Evolutionary conservation across 139 green algal genomes (phyloP), one percentile per base, ranked within the genome.

Genomic region (Micromonas commoda): DNA sequence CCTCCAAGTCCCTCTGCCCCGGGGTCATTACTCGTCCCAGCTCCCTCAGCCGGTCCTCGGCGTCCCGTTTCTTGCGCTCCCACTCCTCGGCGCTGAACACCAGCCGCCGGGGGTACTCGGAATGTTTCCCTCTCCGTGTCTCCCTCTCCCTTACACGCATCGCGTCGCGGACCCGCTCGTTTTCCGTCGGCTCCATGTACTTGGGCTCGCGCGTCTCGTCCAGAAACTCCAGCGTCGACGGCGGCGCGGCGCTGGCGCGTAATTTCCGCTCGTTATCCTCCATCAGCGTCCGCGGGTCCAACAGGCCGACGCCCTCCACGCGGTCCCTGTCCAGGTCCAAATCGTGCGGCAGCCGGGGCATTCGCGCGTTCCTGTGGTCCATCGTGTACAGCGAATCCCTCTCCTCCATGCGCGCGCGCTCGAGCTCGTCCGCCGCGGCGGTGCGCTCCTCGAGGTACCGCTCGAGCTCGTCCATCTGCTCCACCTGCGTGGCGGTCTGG

Each of bases 141-240:
- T 9, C 9, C 45, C 45, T 9, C 45, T 57, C 45, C 9, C 9
- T 16, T 9, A 57, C 9, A 16, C 16, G 16, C 45, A 16, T 57
- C 45, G 9, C 9, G 45, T 57, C 45, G 9, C 45, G 45, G 45
- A 57, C 45, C 45, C 9, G 16, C 45, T 57, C 16, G 16, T 57
- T 57, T 16, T 57, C 45, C 16, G 45, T 57, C 45, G 45, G 45
- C 45, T 57, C 45, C 45, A 16, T 16, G 45, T 57, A 57, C 45
- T 16, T 16, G 45, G 45, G 45, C 45, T 9, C 9, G 45, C 9
- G 45, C 45, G 45, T 23, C 45, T 9, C 20, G 63, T 70, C 16
- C 63, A 70, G 6, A 70, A 70, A 70, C 29, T 70, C 63, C 63
- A 19, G 6, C 28, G 63, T 70, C 63, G 6, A 31, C 28, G 63